Evolutionary conservation across 2,329 filamentous ascomycete species (phyloP).

Genomic region (Pseudogymnoascus sp.): DNA sequence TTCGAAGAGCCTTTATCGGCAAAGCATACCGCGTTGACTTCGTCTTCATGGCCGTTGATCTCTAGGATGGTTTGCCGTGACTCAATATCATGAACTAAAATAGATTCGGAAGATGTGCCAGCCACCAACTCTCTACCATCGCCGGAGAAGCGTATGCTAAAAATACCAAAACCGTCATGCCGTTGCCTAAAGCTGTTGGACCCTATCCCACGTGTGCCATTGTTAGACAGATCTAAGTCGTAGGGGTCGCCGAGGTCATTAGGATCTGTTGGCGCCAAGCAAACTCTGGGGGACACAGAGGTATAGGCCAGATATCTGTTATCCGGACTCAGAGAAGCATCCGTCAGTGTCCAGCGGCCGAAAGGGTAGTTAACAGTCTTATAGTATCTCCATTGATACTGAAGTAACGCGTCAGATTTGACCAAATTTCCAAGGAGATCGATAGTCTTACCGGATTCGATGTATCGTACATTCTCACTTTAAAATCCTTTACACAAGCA

Average conservation of each 20-base stretch:
- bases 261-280: slow-evolving; percentile 79
- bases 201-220: slow-evolving; percentile 26
- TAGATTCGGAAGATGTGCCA: slow-evolving; percentile 69
- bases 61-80: slow-evolving; percentile 65
- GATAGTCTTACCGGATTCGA: slow-evolving; percentile 56
- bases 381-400: slow-evolving; percentile 88
- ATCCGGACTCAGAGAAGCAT: slow-evolving; percentile 83
- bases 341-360: slow-evolving; percentile 93
- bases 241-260: slow-evolving; percentile 73
- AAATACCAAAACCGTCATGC: slow-evolving; percentile 56
- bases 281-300: slow-evolving; percentile 77
- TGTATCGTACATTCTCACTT: slow-evolving; percentile 94
- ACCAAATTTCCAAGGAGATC: neutral
- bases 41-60: slow-evolving; percentile 71
- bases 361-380: slow-evolving; percentile 80
- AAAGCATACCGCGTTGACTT: slow-evolving; percentile 96
- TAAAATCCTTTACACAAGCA: slow-evolving; percentile 83
- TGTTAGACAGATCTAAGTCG: slow-evolving; percentile 62
- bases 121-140: slow-evolving; percentile 87
- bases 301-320: slow-evolving; percentile 89
- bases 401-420: neutral
- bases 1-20: slow-evolving; percentile 83
- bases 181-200: slow-evolving; percentile 4
- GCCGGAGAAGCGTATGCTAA: slow-evolving; percentile 86
- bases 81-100: slow-evolving; percentile 91